Percentiles rank a stretch among this genome's conserved stretches.
phyloP scores from a whole-genome alignment of 805 yeast genomes.

The Clavispora carvajalis region DNA sequence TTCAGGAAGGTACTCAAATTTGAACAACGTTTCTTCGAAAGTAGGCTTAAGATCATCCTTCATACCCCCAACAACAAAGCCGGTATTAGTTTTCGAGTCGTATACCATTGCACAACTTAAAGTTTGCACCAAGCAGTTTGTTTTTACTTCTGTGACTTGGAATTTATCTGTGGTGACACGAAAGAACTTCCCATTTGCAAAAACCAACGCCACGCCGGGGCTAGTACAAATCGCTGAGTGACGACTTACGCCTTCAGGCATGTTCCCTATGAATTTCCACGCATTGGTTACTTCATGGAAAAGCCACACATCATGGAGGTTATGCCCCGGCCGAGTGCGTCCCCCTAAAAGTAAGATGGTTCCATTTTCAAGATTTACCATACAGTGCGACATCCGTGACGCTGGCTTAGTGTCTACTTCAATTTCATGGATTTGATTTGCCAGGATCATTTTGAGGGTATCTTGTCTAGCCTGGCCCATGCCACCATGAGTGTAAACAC shows the following conservation, averaged over 20 bases:
- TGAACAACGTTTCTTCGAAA: slow-evolving; percentile 30
- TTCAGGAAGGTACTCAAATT: slow-evolving; percentile 16
- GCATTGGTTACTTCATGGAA: slow-evolving; percentile 5
- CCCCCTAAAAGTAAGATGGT: slow-evolving; percentile 56
- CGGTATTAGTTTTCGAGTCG: slow-evolving; percentile 20
- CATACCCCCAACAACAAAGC: slow-evolving; percentile 49
- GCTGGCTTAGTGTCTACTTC: slow-evolving; percentile 19
- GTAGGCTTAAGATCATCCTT: slow-evolving; percentile 20
- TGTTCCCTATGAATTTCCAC: slow-evolving; percentile 38
- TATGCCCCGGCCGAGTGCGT: slow-evolving; percentile 52
- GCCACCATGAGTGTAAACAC: slow-evolving; percentile 37
- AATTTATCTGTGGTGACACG: not conserved
- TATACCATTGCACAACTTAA: slow-evolving; percentile 33
- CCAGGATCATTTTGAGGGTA: not conserved
- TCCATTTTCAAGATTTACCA: slow-evolving; percentile 28
- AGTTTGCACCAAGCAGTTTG: slow-evolving; percentile 18
- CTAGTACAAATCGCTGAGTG: slow-evolving; percentile 8
- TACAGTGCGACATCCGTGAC: slow-evolving; percentile 57
- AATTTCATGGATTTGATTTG: not conserved
- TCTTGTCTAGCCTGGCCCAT: slow-evolving; percentile 26
- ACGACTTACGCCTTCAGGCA: slow-evolving; percentile 18
- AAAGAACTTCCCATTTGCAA: slow-evolving; percentile 8
- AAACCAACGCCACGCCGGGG: slow-evolving; percentile 6
- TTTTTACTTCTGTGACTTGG: not conserved
- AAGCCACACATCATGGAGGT: slow-evolving; percentile 29